Percentiles rank a stretch among this genome's conserved stretches.
phyloP scores from a whole-genome alignment of 2,329 filamentous ascomycete genomes.

The Teratosphaeria gauchensis region DNA sequence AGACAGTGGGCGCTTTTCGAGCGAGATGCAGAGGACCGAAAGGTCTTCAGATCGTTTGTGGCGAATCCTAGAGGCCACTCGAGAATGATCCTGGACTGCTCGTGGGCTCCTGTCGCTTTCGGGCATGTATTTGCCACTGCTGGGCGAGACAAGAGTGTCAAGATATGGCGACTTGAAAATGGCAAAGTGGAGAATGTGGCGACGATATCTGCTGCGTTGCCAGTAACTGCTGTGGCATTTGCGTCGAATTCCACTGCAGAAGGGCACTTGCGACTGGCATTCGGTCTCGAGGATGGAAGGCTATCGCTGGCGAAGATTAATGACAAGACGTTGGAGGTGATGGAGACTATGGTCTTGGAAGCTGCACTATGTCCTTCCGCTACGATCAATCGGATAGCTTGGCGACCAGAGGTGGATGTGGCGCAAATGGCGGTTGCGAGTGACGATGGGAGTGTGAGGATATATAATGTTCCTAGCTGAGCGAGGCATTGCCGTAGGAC shows the following conservation, averaged over 20 bases:
- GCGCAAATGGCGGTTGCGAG: conserved; percentile 31
- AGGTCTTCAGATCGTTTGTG: conserved; percentile 49
- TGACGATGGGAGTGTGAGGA: conserved; percentile 32
- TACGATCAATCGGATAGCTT: conserved; percentile 4
- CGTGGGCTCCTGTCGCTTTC: conserved; percentile 57
- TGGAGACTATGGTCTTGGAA: background rate
- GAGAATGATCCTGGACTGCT: conserved; percentile 82
- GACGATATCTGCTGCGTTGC: conserved; percentile 14
- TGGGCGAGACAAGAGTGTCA: conserved; percentile 76
- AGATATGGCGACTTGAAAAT: conserved; percentile 41
- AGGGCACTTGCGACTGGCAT: conserved; percentile 8
- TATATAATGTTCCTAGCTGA: conserved; percentile 9
- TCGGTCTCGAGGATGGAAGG: conserved; percentile 18
- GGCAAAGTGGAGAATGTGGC: conserved; percentile 10
- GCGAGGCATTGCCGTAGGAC: background rate
- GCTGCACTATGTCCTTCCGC: conserved; percentile 3
- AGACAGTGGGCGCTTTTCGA: conserved; percentile 82
- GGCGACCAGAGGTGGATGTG: background rate
- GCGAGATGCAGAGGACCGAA: conserved; percentile 31
- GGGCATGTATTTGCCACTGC: conserved; percentile 67
- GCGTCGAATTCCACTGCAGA: background rate
- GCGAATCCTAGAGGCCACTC: conserved; percentile 77
- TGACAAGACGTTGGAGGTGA: conserved; percentile 4
- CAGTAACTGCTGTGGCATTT: conserved; percentile 26
- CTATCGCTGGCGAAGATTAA: conserved; percentile 8